Base-by-base conservation (phyloP, 2,329 filamentous ascomycete genomes). In the Thelonectria olida region DNA sequence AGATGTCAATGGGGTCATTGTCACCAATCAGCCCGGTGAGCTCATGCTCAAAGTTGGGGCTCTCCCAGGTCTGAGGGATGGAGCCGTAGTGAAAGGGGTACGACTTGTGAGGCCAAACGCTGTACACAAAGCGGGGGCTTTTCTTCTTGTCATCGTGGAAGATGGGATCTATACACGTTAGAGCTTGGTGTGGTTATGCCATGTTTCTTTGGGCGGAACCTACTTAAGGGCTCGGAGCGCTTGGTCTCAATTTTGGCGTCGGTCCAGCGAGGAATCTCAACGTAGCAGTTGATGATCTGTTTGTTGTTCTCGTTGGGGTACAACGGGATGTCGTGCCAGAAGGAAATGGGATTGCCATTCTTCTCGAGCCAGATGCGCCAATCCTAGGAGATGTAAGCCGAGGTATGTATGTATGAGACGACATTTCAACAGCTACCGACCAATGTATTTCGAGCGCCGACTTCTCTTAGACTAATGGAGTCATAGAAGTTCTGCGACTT, bases 21-120 rank as follows among this genome's bases (percentile, higher is more conserved):
- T 81, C 79, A 1, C 79, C 79, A 1, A 71, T 59, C 7, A 63
- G 72, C 0, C 73, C 73, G 15, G 79, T 81, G 53, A 78, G 77
- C 17, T 73, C 67, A 45, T 80, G 78, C 17, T 77, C 64, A 34
- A 75, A 71, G 59, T 80, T 81, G 20, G 78, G 76, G 50, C 76
- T 77, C 66, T 81, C 79, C 79, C 79, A 81, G 0, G 79, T 81
- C 63, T 81, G 79, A 0, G 79, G 79, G 19, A 81, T 78, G 5
- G 79, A 80, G 0, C 79, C 79, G 49, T 81, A 81, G 23, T 77
- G 71, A 62, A 80, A 80, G 0, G 79, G 79, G 36, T 81, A 81
- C 0, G 76, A 72, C 67, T 77, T 80, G 67, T 80, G 78, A 36
- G 79, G 79, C 77, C 78, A 81, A 9, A 81, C 73, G 23, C 72